Base-by-base conservation (phyloP, 1,284 basidiomycete genomes). In the Pholiota adiposa region DNA sequence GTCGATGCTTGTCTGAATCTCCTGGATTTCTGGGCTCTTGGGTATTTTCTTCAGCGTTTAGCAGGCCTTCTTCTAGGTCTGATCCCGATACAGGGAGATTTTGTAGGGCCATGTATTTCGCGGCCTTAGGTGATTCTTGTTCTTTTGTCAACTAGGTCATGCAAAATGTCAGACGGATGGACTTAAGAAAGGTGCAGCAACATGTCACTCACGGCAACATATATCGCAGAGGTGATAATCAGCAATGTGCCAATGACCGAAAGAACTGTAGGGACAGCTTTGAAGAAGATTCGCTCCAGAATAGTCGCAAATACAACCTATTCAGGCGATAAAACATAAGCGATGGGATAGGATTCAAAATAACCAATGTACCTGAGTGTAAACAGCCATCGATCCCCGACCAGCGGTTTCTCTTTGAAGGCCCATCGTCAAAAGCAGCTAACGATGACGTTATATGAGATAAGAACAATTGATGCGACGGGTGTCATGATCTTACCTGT, bases 321-420 rank as follows among this genome's bases (percentile, higher is more conserved):
- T 12, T 18, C 6, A 29, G 27, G 19, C n/a, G 38, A 29, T 33
- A 6, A 44, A 11, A 41, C 7, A 41, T 38, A 4, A 31, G 31
- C 29, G 11, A n/a, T 43, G 7, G n/a, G 40, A n/a, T 3, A 43
- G 7, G 40, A 65, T 67, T 29, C 18, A 38, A 31, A 11, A 31
- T 11, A 31, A 11, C 11, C 5, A 25, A 18, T 25, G 41, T 58
- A 83, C 85, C 70, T 87, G 84, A 8, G 83, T 79, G 66, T 90
- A 90, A 0, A 89, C 69, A 0, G 82, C 87, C 72, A 89, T 79
- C 0, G 83, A 77, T 0, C 83, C 87, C 29, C 88, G 75, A 3
- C 85, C 82, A 0, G 85, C 87, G 0, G 85, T 83, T 69, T 90
- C 88, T 12, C 84, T 79, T 68, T 88, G 87, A 14, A 90, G 73